Evolutionary conservation across 192 early-diverging fungal genomes (phyloP), one percentile per base, ranked within the genome.

Genomic region (Podila horticola): DNA sequence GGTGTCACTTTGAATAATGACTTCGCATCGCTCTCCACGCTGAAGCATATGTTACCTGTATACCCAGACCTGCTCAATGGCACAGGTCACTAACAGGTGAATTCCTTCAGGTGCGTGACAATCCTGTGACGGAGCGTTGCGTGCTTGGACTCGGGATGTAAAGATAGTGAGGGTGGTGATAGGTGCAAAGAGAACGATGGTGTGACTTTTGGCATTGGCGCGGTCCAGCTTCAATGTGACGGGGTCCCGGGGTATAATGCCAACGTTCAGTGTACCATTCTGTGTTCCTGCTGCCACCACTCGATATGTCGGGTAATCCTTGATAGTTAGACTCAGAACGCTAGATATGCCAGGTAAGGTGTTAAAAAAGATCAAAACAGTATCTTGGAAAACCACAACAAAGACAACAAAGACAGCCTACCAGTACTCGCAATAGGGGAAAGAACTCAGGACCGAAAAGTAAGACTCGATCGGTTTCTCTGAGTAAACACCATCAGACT

Each of bases 21-120:
- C 1, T 17, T 60, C 59, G 5, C 59, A 3, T 19, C 26, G 2
- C 34, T 31, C 30, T 61, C 17, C 0, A 1, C 20, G 4, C 13
- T 69, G 20, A 57, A 22, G 17, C n/a, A 36, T 24, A 4, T 1
- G 13, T 58, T 83, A 89, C 86, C 83, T 82, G 70, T 88, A 90
- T 4, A 88, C 67, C 61, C 84, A 83, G 8, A 81, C 89, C 55
- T 85, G 84, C 65, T 90, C 89, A 50, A 86, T 85, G 4, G 89
- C 87, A 60, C 87, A 88, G 9, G 89, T 90, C 12, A 90, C 85
- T 15, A 90, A 66, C 30, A 90, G 38, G 72, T 86, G 81, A 10
- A 88, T 74, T 11, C 84, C 81, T 19, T 63, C 52, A 31, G 82
- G 68, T 24, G 58, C 24, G 55, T 48, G 49, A 4, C 51, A 29